A percentile compares a stretch with the other conserved stretches of the same genome.
Evolutionary conservation across 208 protist genomes (phyloP).

Genomic region (Trichomonas tenax): DNA sequence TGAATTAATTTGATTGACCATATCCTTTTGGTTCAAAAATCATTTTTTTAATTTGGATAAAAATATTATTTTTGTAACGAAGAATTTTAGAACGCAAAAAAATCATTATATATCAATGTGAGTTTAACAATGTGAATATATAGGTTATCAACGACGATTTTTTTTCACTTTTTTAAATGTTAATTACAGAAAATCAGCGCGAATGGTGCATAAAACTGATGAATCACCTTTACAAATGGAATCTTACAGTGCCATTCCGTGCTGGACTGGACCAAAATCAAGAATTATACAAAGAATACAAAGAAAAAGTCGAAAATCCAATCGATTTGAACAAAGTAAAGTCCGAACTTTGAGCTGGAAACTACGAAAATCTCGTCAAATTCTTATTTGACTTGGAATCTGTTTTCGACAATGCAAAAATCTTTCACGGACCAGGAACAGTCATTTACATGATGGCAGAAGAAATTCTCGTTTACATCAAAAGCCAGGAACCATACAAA

Average conservation of each 20-base stretch:
- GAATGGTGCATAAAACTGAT: neutral
- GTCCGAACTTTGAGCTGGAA: neutral
- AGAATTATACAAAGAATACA: neutral
- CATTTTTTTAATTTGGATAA: too few relatives aligned
- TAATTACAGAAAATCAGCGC: neutral
- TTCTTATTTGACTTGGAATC: neutral
- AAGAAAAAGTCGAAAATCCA: neutral
- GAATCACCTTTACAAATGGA: neutral
- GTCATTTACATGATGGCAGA: neutral
- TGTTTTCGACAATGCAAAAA: neutral
- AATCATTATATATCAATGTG: too few relatives aligned
- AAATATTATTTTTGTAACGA: too few relatives aligned
- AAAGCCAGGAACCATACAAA: neutral
- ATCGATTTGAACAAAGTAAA: neutral
- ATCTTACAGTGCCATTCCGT: neutral
- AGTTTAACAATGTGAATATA: too few relatives aligned
- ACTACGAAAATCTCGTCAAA: neutral
- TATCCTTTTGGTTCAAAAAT: too few relatives aligned
- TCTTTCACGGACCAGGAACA: neutral
- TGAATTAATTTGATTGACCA: too few relatives aligned
- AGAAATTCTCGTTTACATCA: neutral
- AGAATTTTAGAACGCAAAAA: too few relatives aligned
- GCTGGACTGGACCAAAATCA: neutral
- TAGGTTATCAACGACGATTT: too few relatives aligned
- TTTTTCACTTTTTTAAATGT: neutral